These are phyloP conservation scores for Bothia castanella DNA, from an alignment of 1,284 basidiomycete species.

Conservation along the genomic window DNA sequence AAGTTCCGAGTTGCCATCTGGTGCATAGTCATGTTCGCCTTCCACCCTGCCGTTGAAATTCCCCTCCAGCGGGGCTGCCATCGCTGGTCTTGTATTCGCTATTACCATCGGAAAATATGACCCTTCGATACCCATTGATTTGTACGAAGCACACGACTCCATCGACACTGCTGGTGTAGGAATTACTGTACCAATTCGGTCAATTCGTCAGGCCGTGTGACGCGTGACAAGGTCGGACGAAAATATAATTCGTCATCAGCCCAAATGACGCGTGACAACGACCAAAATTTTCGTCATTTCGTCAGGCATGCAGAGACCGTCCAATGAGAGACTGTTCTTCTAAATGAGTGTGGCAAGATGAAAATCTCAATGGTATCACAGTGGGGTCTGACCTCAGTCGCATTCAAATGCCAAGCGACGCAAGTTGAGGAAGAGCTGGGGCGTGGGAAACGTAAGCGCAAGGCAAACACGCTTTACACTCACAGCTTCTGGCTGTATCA, in stretches of 20 bases:
- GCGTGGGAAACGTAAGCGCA: slow-evolving; percentile 1
- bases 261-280: too few relatives aligned
- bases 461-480: slow-evolving; percentile 2
- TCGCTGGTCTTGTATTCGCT: slow-evolving; percentile 15
- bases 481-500: not conserved
- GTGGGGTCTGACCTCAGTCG: too few relatives aligned
- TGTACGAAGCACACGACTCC: slow-evolving; percentile 6
- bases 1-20: slow-evolving; percentile 22
- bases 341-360: too few relatives aligned
- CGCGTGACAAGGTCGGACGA: too few relatives aligned
- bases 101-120: slow-evolving; percentile 18
- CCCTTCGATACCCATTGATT: slow-evolving; percentile 3
- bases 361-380: too few relatives aligned
- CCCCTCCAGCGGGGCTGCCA: slow-evolving; percentile 7
- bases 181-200: slow-evolving; percentile 13
- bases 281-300: too few relatives aligned
- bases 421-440: slow-evolving; percentile 1
- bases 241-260: too few relatives aligned
- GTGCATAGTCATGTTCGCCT: slow-evolving; percentile 2
- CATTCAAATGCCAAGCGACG: too few relatives aligned
- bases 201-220: too few relatives aligned
- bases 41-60: too few relatives aligned
- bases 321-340: too few relatives aligned
- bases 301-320: too few relatives aligned
- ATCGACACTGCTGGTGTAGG: slow-evolving; percentile 16